A percentile compares a stretch with the other conserved stretches of the same genome.
Evolutionary conservation across 2,329 filamentous ascomycete species (phyloP).

Genomic region (Cercospora brassicicola): DNA sequence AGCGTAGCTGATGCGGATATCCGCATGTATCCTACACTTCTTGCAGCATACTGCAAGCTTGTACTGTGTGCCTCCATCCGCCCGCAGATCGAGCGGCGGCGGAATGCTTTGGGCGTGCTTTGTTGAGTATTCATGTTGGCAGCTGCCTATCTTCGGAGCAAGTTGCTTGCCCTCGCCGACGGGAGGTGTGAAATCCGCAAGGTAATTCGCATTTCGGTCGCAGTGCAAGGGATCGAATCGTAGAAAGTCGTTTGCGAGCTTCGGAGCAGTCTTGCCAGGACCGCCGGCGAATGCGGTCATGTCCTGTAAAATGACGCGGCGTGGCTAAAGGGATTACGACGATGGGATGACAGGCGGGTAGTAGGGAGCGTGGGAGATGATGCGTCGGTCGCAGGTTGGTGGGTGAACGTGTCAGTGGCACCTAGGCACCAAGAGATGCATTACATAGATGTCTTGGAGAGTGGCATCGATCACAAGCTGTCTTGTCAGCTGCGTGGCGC

Average conservation of each 20-base stretch:
- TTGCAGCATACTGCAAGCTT: constrained; percentile 62
- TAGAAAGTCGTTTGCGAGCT: constrained; percentile 54
- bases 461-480: constrained; percentile 8
- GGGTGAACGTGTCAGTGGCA: constrained; percentile 1
- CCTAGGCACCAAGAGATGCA: constrained; percentile 10
- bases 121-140: constrained; percentile 59
- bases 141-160: constrained; percentile 47
- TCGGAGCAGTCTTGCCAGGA: constrained; percentile 52
- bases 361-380: background rate
- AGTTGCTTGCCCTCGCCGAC: constrained; percentile 44
- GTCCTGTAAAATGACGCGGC: constrained; percentile 7
- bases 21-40: constrained; percentile 62
- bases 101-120: constrained; percentile 58
- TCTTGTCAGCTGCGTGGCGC: constrained; percentile 3
- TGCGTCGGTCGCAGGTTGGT: constrained; percentile 5
- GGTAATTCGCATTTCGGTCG: constrained; percentile 41
- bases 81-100: constrained; percentile 45
- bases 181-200: constrained; percentile 59
- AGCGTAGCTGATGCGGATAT: constrained; percentile 56
- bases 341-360: background rate
- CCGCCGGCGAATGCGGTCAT: constrained; percentile 25
- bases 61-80: constrained; percentile 48
- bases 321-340: background rate
- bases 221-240: constrained; percentile 54
- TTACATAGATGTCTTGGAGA: constrained; percentile 1